Evolutionary conservation across 2,329 filamentous ascomycete species (phyloP).

Genomic region (Aureobasidium sp.): DNA sequence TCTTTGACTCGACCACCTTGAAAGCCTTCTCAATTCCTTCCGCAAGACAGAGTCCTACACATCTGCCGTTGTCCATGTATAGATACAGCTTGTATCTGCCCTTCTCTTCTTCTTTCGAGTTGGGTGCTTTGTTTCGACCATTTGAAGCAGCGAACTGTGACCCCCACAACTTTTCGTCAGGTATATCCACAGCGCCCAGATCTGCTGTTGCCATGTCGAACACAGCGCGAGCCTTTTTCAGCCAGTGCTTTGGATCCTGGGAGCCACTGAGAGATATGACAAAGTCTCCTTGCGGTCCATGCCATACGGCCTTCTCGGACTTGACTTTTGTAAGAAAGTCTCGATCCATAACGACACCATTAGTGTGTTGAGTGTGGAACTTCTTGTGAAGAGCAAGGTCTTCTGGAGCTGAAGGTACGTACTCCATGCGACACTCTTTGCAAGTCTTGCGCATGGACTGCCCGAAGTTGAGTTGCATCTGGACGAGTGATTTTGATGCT

Average conservation of each 20-base stretch:
- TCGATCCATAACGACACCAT: conserved; percentile 56
- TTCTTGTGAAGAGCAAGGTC: conserved; percentile 57
- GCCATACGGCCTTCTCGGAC: conserved; percentile 13
- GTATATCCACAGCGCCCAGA: conserved; percentile 53
- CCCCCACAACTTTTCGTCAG: conserved; percentile 52
- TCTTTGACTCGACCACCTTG: conserved; percentile 35
- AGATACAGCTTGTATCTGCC: conserved; percentile 55
- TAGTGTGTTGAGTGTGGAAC: conserved; percentile 55
- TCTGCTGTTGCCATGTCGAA: conserved; percentile 58
- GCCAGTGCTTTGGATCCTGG: conserved; percentile 45
- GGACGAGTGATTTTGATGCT: conserved; percentile 37
- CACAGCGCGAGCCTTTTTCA: conserved; percentile 47
- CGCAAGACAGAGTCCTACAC: conserved; percentile 54
- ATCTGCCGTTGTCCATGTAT: conserved; percentile 55
- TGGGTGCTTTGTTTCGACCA: background rate
- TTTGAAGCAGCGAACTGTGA: background rate
- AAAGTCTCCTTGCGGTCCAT: conserved; percentile 34
- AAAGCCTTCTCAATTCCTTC: conserved; percentile 55
- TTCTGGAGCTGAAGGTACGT: conserved; percentile 54
- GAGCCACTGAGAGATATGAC: conserved; percentile 51
- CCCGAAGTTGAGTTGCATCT: conserved; percentile 57
- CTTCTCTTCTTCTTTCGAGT: conserved; percentile 18
- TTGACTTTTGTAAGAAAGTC: conserved; percentile 43
- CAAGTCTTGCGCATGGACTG: conserved; percentile 51
- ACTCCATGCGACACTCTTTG: conserved; percentile 58